phyloP scores from a whole-genome alignment of 2,329 filamentous ascomycete genomes.

The Diaporthe nobilis region DNA sequence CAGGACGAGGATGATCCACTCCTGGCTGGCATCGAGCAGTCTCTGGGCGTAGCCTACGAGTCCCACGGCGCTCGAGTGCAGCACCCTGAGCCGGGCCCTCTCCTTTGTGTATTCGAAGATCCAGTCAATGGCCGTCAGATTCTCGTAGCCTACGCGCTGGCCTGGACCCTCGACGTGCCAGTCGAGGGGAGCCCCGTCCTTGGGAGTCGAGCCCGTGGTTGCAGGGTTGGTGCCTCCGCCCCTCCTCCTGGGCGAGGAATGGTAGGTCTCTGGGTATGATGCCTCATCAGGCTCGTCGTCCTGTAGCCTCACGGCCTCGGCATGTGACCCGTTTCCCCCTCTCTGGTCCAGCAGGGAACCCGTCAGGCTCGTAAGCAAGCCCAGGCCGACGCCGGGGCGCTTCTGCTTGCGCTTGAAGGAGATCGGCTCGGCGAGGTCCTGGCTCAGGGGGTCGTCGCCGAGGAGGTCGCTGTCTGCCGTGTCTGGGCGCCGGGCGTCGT shows the following conservation, averaged over 20 bases:
- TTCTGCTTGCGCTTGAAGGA: conserved; percentile 82
- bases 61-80: conserved; percentile 78
- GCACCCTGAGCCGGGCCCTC: conserved; percentile 84
- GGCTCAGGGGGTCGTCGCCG: conserved; percentile 69
- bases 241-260: conserved; percentile 34
- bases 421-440: conserved; percentile 65
- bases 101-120: conserved; percentile 99
- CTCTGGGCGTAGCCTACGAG: conserved; percentile 80
- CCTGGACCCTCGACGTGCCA: conserved; percentile 94
- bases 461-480: conserved; percentile 58
- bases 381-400: conserved; percentile 57
- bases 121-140: conserved; percentile 98
- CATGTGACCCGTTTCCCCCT: conserved; percentile 31
- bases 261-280: conserved; percentile 10
- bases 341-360: conserved; percentile 45
- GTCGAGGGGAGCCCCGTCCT: conserved; percentile 71
- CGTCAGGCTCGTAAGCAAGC: conserved; percentile 64
- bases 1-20: conserved; percentile 90
- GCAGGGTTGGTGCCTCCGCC: conserved; percentile 15
- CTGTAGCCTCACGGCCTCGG: neutral
- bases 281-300: neutral
- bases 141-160: conserved; percentile 92
- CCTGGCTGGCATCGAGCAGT: conserved; percentile 86
- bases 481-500: conserved; percentile 56
- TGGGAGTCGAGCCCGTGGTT: conserved; percentile 47